Base-by-base conservation (phyloP, 2,329 filamentous ascomycete species). In the Leptographium wingfieldii region DNA sequence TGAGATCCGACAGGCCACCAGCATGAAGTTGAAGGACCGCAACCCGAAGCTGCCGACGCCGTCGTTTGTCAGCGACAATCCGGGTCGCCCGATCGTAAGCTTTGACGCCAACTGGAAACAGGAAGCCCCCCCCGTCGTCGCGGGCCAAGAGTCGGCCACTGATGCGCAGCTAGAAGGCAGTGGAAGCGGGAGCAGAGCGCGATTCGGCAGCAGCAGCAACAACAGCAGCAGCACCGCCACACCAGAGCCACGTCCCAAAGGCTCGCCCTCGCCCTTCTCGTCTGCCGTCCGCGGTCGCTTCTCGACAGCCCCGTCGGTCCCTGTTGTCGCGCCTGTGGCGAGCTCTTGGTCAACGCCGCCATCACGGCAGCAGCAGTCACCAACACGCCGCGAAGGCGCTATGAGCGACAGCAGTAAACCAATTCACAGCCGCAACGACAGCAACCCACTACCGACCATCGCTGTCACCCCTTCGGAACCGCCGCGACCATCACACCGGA, bases 61-160 rank as follows among this genome's bases (percentile, higher is more conserved):
- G 65, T 90, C 88, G 59, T 86, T 89, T 68, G 92, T 97, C 73
- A 96, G 91, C 76, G 88, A 96, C 75, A 88, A 82, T 69, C 87
- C 88, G 67, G 90, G 90, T 67, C 85, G 92, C 70, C 92, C 92
- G 64, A 97, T 97, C 78, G 92, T 97, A 79, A 97, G 92, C 80
- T 97, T 97, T 80, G 83, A 95, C 74, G 82, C 82, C 68, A 82
- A 87, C 70, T 96, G 90, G 85, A 87, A 84, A 78, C 81, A 48
- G 27, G 38, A 56, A 46, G 55, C 38, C 22, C 40, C 38, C 38
- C 38, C 84, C 33, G 22, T 22, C 69, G 82, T 81, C 70, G 57
- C 54, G 46, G 60, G 59, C 61, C 84, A 40, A 19, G 49, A 88
- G 60, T 78, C 81, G 77, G 78, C 77, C 73, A 79, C 87, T 79